Evolutionary conservation across 164 flowering plant genomes (phyloP).

Genomic region (Nymphaea thermarum): DNA sequence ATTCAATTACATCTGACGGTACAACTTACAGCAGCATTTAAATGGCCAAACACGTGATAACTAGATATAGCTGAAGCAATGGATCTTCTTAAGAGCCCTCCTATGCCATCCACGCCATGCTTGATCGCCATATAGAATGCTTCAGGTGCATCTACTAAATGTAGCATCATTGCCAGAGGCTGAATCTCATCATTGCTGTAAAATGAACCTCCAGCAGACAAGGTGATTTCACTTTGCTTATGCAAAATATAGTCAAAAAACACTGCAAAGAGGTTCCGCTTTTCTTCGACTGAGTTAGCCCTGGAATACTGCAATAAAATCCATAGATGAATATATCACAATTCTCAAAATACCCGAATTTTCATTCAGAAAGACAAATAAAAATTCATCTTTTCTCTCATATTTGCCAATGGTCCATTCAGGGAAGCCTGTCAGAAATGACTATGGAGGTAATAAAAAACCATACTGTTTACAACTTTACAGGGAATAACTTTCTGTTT

Average conservation of each 20-base stretch:
- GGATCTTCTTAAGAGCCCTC: slow-evolving; percentile 68
- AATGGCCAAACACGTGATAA: slow-evolving; percentile 60
- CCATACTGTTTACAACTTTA: too few species aligned
- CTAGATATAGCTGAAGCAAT: slow-evolving; percentile 53
- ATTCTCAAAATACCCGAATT: too few species aligned
- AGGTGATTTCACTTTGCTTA: slow-evolving; percentile 61
- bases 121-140: slow-evolving; percentile 86
- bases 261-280: slow-evolving; percentile 71
- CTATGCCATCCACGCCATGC: slow-evolving; percentile 85
- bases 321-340: not conserved
- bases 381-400: too few species aligned
- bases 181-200: slow-evolving; percentile 67
- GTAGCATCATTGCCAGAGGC: slow-evolving; percentile 58
- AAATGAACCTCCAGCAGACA: slow-evolving; percentile 52
- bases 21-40: slow-evolving; percentile 42
- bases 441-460: too few species aligned
- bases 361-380: too few species aligned
- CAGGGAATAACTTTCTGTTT: too few species aligned
- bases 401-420: too few species aligned
- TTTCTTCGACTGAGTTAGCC: slow-evolving; percentile 70
- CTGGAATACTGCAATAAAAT: slow-evolving; percentile 59
- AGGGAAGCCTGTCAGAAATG: too few species aligned
- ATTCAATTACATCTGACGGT: not conserved
- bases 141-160: slow-evolving; percentile 86
- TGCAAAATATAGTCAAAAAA: slow-evolving; percentile 84